Conservation (phyloP, 805 yeast species). For the Schizosaccharomyces cryophilus region DNA sequence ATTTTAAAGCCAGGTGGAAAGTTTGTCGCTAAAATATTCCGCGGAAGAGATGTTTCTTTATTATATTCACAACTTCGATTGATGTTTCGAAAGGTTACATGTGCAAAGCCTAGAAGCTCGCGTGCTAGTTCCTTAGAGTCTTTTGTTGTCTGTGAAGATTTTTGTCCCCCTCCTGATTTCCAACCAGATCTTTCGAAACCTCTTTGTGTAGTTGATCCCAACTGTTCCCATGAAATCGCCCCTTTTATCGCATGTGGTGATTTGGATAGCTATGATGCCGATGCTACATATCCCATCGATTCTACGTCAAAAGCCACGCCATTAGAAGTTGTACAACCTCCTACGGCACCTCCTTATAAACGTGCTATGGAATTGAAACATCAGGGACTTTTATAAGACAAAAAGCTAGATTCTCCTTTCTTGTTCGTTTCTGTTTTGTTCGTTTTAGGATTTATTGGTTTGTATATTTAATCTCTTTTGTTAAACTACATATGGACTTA, state of each 20-base stretch:
- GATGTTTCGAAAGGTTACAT: constrained; percentile 62
- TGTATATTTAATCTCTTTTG: neutral
- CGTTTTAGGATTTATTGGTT: neutral
- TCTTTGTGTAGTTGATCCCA: neutral
- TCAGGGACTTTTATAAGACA: neutral
- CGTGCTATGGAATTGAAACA: constrained; percentile 47
- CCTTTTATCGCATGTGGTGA: constrained; percentile 95
- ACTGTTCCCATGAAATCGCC: constrained; percentile 53
- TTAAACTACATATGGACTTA: neutral
- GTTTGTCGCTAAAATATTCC: constrained; percentile 85
- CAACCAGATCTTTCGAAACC: constrained; percentile 22
- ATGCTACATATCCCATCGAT: constrained; percentile 53
- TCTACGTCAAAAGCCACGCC: neutral
- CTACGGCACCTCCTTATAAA: constrained; percentile 93
- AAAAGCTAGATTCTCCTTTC: neutral
- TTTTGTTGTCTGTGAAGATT: constrained; percentile 76
- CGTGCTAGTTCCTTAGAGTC: constrained; percentile 88
- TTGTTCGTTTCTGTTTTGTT: neutral
- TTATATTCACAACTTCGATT: constrained; percentile 78
- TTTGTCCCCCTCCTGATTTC: constrained; percentile 68
- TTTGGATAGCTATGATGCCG: constrained; percentile 66
- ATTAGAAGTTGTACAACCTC: constrained; percentile 79
- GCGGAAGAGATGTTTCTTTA: constrained; percentile 88
- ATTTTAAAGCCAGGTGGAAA: constrained; percentile 71
- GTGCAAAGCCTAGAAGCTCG: constrained; percentile 91